These are phyloP conservation scores for Chalciporus piperatus DNA, from an alignment of 768 basidiomycete genomes.

Conservation along the genomic window DNA sequence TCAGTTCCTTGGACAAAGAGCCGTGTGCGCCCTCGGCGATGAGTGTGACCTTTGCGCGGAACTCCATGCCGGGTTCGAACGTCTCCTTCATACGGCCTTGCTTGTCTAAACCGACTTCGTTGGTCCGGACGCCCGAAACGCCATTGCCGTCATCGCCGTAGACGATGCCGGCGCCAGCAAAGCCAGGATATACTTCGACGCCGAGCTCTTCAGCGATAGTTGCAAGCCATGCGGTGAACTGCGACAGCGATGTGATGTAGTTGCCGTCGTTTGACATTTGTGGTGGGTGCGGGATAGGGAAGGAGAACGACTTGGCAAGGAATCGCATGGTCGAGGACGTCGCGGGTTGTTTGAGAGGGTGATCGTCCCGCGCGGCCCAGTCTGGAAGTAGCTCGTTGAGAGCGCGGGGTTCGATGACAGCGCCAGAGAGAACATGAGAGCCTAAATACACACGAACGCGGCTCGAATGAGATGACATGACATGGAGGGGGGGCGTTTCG, in stretches of 20 bases:
- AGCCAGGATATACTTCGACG: slow-evolving; percentile 96
- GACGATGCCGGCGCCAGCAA: slow-evolving; percentile 85
- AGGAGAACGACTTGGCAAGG: slow-evolving; percentile 62
- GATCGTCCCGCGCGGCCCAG: slow-evolving; percentile 64
- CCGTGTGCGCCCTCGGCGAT: slow-evolving; percentile 97
- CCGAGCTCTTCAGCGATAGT: slow-evolving; percentile 81
- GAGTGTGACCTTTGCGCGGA: slow-evolving; percentile 87
- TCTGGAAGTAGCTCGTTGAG: slow-evolving; percentile 87
- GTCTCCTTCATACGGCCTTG: slow-evolving; percentile 72
- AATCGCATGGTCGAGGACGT: slow-evolving; percentile 81
- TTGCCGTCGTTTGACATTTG: slow-evolving; percentile 97
- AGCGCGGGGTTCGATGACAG: slow-evolving; percentile 90
- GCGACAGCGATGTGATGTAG: slow-evolving; percentile 87
- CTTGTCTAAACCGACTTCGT: slow-evolving; percentile 90
- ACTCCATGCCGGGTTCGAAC: slow-evolving; percentile 96
- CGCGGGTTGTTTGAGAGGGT: slow-evolving; percentile 81
- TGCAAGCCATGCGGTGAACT: slow-evolving; percentile 87
- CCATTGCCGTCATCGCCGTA: slow-evolving; percentile 50
- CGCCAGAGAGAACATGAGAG: slow-evolving; percentile 92
- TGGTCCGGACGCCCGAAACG: slow-evolving; percentile 75
- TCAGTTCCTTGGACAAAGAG: slow-evolving; percentile 76
- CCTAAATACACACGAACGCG: slow-evolving; percentile 52
- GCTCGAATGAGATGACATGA: not conserved
- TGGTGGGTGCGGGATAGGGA: slow-evolving; percentile 93
- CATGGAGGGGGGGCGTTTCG: not conserved